phyloP scores from a whole-genome alignment of 192 early-diverging fungal genomes.

The Paraglomus brasilianum region DNA sequence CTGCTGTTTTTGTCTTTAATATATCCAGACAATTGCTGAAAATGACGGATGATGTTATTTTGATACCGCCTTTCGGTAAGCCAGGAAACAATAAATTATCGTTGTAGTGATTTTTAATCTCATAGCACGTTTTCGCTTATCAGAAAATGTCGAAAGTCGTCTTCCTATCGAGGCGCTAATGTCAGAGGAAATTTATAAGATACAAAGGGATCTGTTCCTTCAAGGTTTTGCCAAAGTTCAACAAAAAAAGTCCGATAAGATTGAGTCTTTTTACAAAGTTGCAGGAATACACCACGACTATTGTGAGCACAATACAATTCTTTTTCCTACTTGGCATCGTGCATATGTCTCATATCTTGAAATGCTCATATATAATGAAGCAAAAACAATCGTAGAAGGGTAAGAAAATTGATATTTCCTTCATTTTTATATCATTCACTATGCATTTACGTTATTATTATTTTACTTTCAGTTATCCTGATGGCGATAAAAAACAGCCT shows the following conservation, averaged over 20 bases:
- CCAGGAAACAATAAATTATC: too few species aligned
- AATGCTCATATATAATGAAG: conserved; percentile 6
- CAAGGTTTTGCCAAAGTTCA: conserved; percentile 10
- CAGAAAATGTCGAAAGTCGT: neutral
- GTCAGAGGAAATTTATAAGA: neutral
- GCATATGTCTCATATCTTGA: conserved; percentile 25
- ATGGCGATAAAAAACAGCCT: neutral
- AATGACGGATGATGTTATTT: too few species aligned
- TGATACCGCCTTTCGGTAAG: too few species aligned
- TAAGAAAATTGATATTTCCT: neutral
- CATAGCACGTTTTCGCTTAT: neutral
- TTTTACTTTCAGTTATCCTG: neutral
- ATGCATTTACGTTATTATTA: neutral
- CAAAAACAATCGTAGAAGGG: neutral
- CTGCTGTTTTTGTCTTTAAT: too few species aligned
- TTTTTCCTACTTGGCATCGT: conserved; percentile 31
- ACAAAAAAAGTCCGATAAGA: neutral
- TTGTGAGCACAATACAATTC: conserved; percentile 17
- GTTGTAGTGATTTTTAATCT: too few species aligned
- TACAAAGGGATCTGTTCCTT: neutral
- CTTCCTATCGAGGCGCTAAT: conserved; percentile 2
- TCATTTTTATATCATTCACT: neutral
- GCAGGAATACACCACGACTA: conserved; percentile 15
- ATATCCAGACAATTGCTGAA: too few species aligned
- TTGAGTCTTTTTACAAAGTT: neutral